Conservation (phyloP, 2,329 filamentous ascomycete species). For the Neonectria neomacrospora region DNA sequence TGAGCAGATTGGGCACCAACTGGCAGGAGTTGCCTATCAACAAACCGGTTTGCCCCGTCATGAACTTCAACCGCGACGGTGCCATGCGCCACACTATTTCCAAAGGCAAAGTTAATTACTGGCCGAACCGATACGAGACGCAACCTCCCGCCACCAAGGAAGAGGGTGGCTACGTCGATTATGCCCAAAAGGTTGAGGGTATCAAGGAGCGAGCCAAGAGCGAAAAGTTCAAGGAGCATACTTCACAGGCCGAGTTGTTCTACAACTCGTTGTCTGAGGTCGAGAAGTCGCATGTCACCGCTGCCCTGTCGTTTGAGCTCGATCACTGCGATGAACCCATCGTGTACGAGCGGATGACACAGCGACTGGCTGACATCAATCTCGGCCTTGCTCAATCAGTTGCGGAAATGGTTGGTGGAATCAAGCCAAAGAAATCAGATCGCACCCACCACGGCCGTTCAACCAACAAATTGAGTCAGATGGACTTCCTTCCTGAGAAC, state of each 20-base stretch:
- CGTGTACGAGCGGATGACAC: constrained; percentile 77
- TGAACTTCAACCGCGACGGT: constrained; percentile 83
- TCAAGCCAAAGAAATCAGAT: constrained; percentile 62
- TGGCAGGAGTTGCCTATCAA: constrained; percentile 84
- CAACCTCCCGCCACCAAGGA: constrained; percentile 72
- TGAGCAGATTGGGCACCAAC: constrained; percentile 65
- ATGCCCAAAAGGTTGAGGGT: constrained; percentile 69
- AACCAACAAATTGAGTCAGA: constrained; percentile 74
- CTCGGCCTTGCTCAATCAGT: constrained; percentile 75
- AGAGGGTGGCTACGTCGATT: constrained; percentile 77
- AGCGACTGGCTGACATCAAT: constrained; percentile 78
- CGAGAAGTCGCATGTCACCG: constrained; percentile 77
- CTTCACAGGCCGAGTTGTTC: constrained; percentile 82
- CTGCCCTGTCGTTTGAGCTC: constrained; percentile 79
- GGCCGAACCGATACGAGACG: constrained; percentile 69
- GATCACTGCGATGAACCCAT: constrained; percentile 84
- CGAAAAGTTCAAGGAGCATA: constrained; percentile 81
- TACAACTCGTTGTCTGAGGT: constrained; percentile 78
- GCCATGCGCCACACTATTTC: constrained; percentile 77
- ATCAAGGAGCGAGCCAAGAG: constrained; percentile 77
- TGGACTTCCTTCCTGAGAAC: constrained; percentile 70
- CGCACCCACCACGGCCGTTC: constrained; percentile 74
- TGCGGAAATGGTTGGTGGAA: constrained; percentile 75
- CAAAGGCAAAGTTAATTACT: constrained; percentile 73
- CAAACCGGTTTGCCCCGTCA: constrained; percentile 76